A percentile compares a stretch with the other conserved stretches of the same genome.
phyloP scores from a whole-genome alignment of 2,329 filamentous ascomycete genomes.

The Coniochaeta hoffmannii region DNA sequence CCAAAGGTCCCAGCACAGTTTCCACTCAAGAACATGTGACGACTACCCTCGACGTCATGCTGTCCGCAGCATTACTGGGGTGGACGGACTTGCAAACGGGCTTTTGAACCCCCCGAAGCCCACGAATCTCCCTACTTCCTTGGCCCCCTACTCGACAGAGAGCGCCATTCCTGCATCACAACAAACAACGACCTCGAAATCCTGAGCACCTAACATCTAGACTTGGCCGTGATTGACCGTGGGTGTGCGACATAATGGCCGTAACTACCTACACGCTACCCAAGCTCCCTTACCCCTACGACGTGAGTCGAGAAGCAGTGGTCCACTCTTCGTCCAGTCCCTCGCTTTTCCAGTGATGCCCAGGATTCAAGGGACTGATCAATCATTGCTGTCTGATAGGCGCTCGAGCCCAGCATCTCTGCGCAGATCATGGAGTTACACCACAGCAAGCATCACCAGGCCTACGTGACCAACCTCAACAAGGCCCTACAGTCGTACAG shows the following conservation, averaged over 20 bases:
- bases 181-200: no score
- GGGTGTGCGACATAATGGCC: constrained; percentile 12
- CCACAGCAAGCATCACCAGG: constrained; percentile 90
- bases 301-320: constrained; percentile 22
- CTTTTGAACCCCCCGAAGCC: no score
- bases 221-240: no score
- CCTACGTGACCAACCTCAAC: constrained; percentile 88
- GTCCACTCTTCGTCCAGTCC: neutral
- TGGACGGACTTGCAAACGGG: no score
- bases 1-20: neutral
- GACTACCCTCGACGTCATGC: no score
- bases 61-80: no score
- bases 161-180: no score
- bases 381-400: constrained; percentile 10
- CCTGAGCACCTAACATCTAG: neutral
- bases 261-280: constrained; percentile 25
- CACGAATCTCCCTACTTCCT: no score
- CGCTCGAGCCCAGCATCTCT: constrained; percentile 63
- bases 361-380: neutral
- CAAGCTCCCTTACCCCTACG: constrained; percentile 22
- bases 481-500: constrained; percentile 64
- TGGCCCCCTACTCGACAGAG: no score
- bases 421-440: constrained; percentile 95
- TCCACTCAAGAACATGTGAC: no score
- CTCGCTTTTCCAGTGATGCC: neutral